A percentile compares a stretch with the other conserved stretches of the same genome.
Conservation (phyloP, 2,329 filamentous ascomycete genomes). For the Elsinoe ampelina region DNA sequence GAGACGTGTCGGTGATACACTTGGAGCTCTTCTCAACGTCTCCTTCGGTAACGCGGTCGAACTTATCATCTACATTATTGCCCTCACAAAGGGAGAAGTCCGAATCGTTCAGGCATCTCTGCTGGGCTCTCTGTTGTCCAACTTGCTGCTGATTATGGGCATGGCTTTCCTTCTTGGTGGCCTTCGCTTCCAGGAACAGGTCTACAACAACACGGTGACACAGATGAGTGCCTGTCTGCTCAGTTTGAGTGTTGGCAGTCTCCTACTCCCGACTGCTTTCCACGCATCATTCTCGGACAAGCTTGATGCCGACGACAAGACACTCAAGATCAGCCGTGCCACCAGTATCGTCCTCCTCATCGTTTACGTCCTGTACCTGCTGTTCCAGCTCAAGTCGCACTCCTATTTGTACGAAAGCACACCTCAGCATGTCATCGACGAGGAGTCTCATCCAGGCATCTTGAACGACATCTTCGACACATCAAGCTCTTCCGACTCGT, state of each 20-base stretch:
- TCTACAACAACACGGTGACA: conserved; percentile 91
- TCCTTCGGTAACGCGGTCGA: conserved; percentile 46
- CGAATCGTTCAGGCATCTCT: conserved; percentile 86
- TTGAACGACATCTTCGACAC: conserved; percentile 73
- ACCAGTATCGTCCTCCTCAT: conserved; percentile 78
- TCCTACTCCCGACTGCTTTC: conserved; percentile 79
- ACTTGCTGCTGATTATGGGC: conserved; percentile 77
- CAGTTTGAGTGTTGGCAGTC: conserved; percentile 80
- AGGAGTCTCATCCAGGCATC: conserved; percentile 78
- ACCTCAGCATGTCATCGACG: conserved; percentile 85
- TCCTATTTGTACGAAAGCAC: conserved; percentile 88
- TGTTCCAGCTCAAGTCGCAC: conserved; percentile 89
- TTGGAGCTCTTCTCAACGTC: conserved; percentile 43
- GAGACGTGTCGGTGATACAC: conserved; percentile 38
- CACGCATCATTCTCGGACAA: conserved; percentile 64
- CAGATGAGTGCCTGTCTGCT: conserved; percentile 93
- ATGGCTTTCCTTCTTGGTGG: conserved; percentile 88
- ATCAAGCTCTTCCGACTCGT: conserved; percentile 48
- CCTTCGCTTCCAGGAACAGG: conserved; percentile 79
- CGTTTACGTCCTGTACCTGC: conserved; percentile 72
- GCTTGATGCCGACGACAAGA: conserved; percentile 55
- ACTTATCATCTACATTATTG: conserved; percentile 57
- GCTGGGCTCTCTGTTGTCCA: conserved; percentile 80
- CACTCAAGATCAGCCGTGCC: conserved; percentile 77
- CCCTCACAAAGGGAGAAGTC: conserved; percentile 72